phyloP scores from a whole-genome alignment of 2,329 filamentous ascomycete genomes.

The Colletotrichum noveboracense region DNA sequence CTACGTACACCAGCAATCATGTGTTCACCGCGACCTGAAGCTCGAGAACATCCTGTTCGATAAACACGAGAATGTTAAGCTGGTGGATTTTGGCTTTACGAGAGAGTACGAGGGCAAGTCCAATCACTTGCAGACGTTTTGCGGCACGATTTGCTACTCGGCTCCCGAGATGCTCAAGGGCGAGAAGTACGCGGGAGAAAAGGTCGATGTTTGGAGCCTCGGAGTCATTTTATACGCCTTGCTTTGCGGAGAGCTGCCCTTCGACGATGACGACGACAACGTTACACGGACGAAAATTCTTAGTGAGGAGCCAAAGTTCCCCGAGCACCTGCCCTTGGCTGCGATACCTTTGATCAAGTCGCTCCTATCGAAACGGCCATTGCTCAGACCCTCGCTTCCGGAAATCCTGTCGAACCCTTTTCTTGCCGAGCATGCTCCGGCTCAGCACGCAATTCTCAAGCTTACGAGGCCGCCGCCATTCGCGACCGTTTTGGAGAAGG shows the following conservation, averaged over 20 bases:
- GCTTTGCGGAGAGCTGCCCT: conserved; percentile 85
- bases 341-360: conserved; percentile 78
- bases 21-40: conserved; percentile 96
- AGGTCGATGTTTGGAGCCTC: conserved; percentile 95
- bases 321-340: conserved; percentile 78
- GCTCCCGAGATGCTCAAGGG: conserved; percentile 98
- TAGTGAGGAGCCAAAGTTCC: conserved; percentile 83
- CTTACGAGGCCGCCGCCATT: conserved; percentile 83
- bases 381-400: conserved; percentile 79
- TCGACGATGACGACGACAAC: conserved; percentile 94
- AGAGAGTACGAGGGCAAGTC: conserved; percentile 95
- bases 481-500: conserved; percentile 84
- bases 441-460: conserved; percentile 89
- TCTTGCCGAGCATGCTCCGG: conserved; percentile 82
- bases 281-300: conserved; percentile 86
- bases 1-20: conserved; percentile 94
- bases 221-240: conserved; percentile 86
- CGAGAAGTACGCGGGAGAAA: conserved; percentile 97
- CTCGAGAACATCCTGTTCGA: conserved; percentile 96
- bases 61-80: conserved; percentile 95
- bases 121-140: conserved; percentile 96
- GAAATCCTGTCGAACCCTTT: conserved; percentile 91
- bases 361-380: conserved; percentile 88
- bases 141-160: conserved; percentile 96
- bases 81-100: conserved; percentile 98